phyloP scores from a whole-genome alignment of 2,329 filamentous ascomycete genomes.

The Xylaria arbuscula region DNA sequence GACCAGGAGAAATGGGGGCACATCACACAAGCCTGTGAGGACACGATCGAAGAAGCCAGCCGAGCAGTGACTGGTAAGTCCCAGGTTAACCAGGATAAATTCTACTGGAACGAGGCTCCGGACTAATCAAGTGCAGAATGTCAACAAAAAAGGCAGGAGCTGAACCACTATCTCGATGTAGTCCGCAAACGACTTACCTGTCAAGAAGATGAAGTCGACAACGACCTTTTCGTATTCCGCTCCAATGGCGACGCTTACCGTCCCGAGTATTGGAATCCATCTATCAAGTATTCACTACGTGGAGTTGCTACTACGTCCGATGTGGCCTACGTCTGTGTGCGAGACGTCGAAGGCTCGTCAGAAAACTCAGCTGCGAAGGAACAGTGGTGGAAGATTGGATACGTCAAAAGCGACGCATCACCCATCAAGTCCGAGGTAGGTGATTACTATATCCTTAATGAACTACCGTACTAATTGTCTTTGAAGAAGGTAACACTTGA shows the following conservation, averaged over 20 bases:
- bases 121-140: conserved; percentile 41
- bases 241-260: conserved; percentile 42
- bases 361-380: conserved; percentile 52
- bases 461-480: conserved; percentile 34
- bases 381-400: conserved; percentile 68
- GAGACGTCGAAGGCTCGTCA: conserved; percentile 55
- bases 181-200: conserved; percentile 49
- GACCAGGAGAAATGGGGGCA: conserved; percentile 49
- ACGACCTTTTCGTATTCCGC: conserved; percentile 47
- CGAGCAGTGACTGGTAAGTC: conserved; percentile 52
- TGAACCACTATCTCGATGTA: conserved; percentile 39
- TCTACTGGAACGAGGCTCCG: conserved; percentile 6
- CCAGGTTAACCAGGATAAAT: background rate
- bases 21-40: conserved; percentile 50
- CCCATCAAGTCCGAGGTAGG: conserved; percentile 63
- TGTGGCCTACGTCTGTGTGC: conserved; percentile 63
- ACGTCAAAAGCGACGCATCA: conserved; percentile 52
- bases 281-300: conserved; percentile 60
- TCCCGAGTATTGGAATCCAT: conserved; percentile 55
- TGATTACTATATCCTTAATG: background rate
- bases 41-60: conserved; percentile 51
- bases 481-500: conserved; percentile 60
- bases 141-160: conserved; percentile 36
- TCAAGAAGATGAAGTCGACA: conserved; percentile 47
- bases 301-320: conserved; percentile 62